Percentiles rank a stretch among this genome's conserved stretches.
Evolutionary conservation across 441 rosid genomes (phyloP).

Genomic region (Brassica balearica): DNA sequence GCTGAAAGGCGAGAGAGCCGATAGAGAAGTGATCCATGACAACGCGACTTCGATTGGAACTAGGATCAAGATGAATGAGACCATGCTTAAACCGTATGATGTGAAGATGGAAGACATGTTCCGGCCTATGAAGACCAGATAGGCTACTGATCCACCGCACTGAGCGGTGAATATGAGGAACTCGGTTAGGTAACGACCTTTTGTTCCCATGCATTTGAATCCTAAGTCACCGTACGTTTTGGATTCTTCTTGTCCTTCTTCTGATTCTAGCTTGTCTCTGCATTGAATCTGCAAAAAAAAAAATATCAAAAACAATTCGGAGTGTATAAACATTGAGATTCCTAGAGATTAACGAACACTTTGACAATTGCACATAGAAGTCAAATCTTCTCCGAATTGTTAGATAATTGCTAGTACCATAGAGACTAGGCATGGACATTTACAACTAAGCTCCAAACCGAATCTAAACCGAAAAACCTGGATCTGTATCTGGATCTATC

Average conservation of each 20-base stretch:
- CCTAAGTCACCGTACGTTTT: conserved; percentile 91
- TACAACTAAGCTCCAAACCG: background rate
- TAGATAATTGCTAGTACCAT: conserved; percentile 7
- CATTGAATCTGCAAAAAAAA: conserved; percentile 62
- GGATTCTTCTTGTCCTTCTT: conserved; percentile 56
- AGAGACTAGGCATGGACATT: background rate
- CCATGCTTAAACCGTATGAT: conserved; percentile 42
- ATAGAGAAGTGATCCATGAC: conserved; percentile 73
- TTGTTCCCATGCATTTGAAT: conserved; percentile 61
- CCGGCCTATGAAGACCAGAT: conserved; percentile 87
- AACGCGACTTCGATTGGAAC: conserved; percentile 70
- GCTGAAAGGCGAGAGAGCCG: conserved; percentile 82
- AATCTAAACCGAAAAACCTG: background rate
- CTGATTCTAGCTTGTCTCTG: conserved; percentile 66
- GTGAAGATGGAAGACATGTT: conserved; percentile 68
- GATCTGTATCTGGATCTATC: background rate
- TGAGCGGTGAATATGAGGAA: conserved; percentile 71
- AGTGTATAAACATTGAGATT: background rate
- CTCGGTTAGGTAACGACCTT: conserved; percentile 81
- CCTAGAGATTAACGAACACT: background rate
- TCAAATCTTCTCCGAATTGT: background rate
- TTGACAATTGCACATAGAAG: background rate
- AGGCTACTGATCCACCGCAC: conserved; percentile 89
- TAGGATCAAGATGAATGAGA: conserved; percentile 66
- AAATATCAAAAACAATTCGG: background rate